Evolutionary conservation across 108 stramenopile species (phyloP), one percentile per base, ranked within the genome.

Genomic region (Bacterosira constricta): DNA sequence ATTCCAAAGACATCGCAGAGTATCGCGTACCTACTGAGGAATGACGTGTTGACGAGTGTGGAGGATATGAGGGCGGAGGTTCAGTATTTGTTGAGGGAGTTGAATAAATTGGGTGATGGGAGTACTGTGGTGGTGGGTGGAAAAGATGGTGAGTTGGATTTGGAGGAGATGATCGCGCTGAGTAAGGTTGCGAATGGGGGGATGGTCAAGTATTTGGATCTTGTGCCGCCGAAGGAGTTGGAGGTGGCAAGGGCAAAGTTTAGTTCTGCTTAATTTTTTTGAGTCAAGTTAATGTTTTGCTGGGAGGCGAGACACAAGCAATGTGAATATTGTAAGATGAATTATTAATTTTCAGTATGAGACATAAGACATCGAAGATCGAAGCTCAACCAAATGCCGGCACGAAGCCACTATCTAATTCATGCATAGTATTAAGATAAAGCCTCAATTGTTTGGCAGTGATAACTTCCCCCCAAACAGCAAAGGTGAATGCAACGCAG

Each of bases 1-100:
- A 80, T 80, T 4, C 93, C 93, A 0, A 87, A 87, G 23, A 78
- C 73, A 11, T 71, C 85, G 1, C 93, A 95, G 55, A 83, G 71
- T 23, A 50, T 95, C 25, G 89, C 90, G 1, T 95, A 95, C 59
- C 56, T 95, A 37, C 45, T 88, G 18, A 73, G 93, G 29, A 95
- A 95, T 65, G 93, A 95, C 41, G 63, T 92, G 27, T 64, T 95
- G 62, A 92, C 89, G 0, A 87, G 81, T 65, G 30, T 90, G 50
- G 89, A 95, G 76, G 80, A 82, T 68, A 67, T 95, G 58, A 54
- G 77, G 31, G 89, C 89, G 17, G 93, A 95, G 75, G 51, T 90
- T 10, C 70, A 53, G 25, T 93, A 87, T 64, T 54, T 90, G 38
- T 12, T 86, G 21, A 84, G 74, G 37, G 76, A 81, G 21, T 42